Conservation (phyloP, 1,139 yeast genomes). For the Hyphopichia wangnamkhiaoensis region DNA sequence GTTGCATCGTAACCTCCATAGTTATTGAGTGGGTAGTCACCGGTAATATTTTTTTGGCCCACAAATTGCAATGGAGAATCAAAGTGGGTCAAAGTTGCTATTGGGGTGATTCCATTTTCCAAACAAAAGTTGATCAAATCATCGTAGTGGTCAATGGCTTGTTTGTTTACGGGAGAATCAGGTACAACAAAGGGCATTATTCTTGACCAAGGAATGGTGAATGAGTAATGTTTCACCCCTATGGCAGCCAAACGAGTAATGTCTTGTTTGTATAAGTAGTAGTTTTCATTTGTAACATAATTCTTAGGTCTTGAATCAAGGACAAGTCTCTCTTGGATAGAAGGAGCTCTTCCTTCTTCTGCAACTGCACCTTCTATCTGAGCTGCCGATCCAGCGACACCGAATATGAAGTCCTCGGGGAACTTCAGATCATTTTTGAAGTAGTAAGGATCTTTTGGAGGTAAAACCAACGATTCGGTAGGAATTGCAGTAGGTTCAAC, state of each 20-base stretch:
- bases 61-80: conserved; percentile 29
- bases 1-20: conserved; percentile 27
- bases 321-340: conserved; percentile 24
- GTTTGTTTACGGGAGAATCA: conserved; percentile 30
- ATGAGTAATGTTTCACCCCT: conserved; percentile 32
- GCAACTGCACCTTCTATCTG: conserved; percentile 39
- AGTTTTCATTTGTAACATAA: conserved; percentile 33
- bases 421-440: conserved; percentile 18
- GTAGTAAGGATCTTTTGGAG: conserved; percentile 19
- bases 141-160: conserved; percentile 34
- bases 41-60: conserved; percentile 8
- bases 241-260: conserved; percentile 30
- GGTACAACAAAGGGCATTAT: conserved; percentile 28
- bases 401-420: conserved; percentile 21
- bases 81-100: conserved; percentile 35
- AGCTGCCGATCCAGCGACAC: conserved; percentile 28
- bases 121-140: conserved; percentile 31
- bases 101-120: conserved; percentile 29
- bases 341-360: conserved; percentile 35
- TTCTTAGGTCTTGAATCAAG: conserved; percentile 13
- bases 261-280: conserved; percentile 35
- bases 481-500: conserved; percentile 25
- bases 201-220: conserved; percentile 37
- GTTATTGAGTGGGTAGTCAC: conserved; percentile 9
- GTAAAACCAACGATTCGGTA: conserved; percentile 17